These are phyloP conservation scores for Verruconis gallopava DNA, from an alignment of 2,329 filamentous ascomycete genomes.

Conservation along the genomic window DNA sequence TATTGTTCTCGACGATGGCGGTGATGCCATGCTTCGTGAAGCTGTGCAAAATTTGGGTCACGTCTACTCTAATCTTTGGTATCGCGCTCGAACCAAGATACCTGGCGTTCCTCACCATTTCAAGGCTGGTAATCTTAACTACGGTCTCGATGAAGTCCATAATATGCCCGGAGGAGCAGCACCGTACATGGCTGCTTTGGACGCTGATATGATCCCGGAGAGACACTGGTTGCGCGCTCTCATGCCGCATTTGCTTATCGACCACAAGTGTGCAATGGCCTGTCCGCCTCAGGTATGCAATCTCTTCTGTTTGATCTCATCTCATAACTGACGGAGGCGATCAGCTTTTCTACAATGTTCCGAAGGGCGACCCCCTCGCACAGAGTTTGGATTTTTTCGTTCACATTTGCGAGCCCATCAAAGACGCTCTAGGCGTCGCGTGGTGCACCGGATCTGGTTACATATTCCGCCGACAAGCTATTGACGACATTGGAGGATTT, in stretches of 20 bases:
- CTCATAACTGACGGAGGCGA: neutral
- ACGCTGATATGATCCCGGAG: slow-evolving; percentile 57
- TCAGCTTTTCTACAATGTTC: slow-evolving; percentile 48
- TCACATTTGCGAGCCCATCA: slow-evolving; percentile 36
- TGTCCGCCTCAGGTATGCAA: slow-evolving; percentile 39
- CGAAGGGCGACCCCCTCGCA: slow-evolving; percentile 43
- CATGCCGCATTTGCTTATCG: slow-evolving; percentile 43
- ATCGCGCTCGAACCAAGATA: slow-evolving; percentile 30
- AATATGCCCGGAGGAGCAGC: slow-evolving; percentile 42
- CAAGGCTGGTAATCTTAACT: slow-evolving; percentile 54
- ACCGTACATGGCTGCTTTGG: slow-evolving; percentile 48
- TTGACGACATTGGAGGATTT: slow-evolving; percentile 50
- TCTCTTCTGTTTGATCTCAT: neutral
- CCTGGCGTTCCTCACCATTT: slow-evolving; percentile 35
- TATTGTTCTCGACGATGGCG: slow-evolving; percentile 29
- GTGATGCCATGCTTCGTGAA: slow-evolving; percentile 21
- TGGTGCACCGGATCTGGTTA: slow-evolving; percentile 55
- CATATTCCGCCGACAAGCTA: slow-evolving; percentile 43
- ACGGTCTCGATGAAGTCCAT: slow-evolving; percentile 39
- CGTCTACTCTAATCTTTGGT: slow-evolving; percentile 28
- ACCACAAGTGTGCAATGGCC: slow-evolving; percentile 45
- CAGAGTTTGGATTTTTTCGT: slow-evolving; percentile 48
- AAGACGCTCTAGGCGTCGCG: slow-evolving; percentile 38
- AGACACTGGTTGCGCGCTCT: slow-evolving; percentile 45
- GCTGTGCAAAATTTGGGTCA: slow-evolving; percentile 22